Conservation (phyloP, 139 green algal species). For the Pleodorina starrii region DNA sequence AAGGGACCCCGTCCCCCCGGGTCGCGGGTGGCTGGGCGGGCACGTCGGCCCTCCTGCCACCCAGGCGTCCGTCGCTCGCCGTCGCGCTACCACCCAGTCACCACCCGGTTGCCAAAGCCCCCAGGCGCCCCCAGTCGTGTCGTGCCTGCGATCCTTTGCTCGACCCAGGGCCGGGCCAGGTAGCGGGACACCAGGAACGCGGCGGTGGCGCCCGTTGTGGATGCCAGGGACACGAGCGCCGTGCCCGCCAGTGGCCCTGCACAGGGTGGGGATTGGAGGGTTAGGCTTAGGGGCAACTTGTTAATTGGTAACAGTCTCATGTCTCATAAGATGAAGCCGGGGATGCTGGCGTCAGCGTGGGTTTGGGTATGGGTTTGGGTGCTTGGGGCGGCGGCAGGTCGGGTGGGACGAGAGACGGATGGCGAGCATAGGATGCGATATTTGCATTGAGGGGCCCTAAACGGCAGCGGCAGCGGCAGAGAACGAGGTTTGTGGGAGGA, state of each 20-base stretch:
- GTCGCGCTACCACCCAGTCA: too few relatives aligned
- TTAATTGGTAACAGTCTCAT: too few relatives aligned
- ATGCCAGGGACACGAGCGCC: slow-evolving; percentile 73
- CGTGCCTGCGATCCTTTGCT: slow-evolving; percentile 55
- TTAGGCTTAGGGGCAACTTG: too few relatives aligned
- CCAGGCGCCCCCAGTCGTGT: too few relatives aligned
- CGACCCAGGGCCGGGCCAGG: slow-evolving; percentile 71
- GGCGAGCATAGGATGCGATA: not conserved
- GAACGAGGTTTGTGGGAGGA: too few relatives aligned
- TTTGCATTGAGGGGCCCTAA: too few relatives aligned
- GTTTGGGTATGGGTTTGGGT: not conserved
- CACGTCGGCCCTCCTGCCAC: too few relatives aligned
- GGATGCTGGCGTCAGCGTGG: not conserved
- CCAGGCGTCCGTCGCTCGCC: too few relatives aligned
- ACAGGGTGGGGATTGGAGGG: not conserved
- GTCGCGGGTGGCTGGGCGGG: too few relatives aligned
- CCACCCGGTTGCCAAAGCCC: too few relatives aligned
- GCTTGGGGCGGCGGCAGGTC: not conserved
- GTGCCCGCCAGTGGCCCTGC: slow-evolving; percentile 76
- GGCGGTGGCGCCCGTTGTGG: slow-evolving; percentile 71
- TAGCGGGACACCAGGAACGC: slow-evolving; percentile 82
- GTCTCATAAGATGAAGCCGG: not conserved
- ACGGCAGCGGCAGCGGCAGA: too few relatives aligned
- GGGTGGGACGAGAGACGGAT: not conserved
- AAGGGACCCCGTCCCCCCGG: too few relatives aligned